Conservation (phyloP, 2,329 filamentous ascomycete species). For the Fusarium sp. region DNA sequence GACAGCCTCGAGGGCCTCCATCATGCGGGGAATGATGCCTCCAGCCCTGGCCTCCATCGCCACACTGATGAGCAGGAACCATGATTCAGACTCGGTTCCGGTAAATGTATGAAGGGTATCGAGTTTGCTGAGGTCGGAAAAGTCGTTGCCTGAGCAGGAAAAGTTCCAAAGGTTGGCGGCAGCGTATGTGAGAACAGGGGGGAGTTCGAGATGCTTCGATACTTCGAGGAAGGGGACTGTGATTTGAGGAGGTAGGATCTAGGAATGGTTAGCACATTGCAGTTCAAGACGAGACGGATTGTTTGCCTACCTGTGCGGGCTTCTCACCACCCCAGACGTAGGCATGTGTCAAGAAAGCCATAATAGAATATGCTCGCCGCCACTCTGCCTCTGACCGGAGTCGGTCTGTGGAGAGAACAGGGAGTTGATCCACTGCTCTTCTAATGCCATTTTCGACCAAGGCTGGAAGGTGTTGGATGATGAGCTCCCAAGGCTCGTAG, state of each 20-base stretch:
- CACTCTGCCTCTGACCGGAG: constrained; percentile 78
- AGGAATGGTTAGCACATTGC: constrained; percentile 26
- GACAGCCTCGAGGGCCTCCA: constrained; percentile 79
- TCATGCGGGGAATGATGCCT: constrained; percentile 79
- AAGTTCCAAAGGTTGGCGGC: constrained; percentile 93
- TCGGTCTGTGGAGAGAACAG: constrained; percentile 74
- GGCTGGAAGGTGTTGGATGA: constrained; percentile 75
- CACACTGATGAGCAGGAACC: constrained; percentile 92
- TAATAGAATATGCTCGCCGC: constrained; percentile 82
- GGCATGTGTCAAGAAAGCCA: constrained; percentile 84
- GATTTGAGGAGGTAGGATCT: constrained; percentile 79
- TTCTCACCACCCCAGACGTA: constrained; percentile 90
- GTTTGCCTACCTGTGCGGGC: constrained; percentile 72
- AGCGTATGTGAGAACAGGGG: constrained; percentile 91
- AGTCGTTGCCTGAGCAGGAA: constrained; percentile 64
- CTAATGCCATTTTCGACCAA: constrained; percentile 75
- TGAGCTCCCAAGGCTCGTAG: constrained; percentile 83
- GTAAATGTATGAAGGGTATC: constrained; percentile 85
- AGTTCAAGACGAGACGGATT: fast-evolving
- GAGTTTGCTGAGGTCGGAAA: constrained; percentile 76
- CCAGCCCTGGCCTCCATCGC: constrained; percentile 89
- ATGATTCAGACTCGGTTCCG: constrained; percentile 89
- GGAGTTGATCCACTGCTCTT: constrained; percentile 72
- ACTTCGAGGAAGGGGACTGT: constrained; percentile 81
- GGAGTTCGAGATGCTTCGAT: constrained; percentile 81